Evolutionary conservation across 2,329 filamentous ascomycete genomes (phyloP).

Genomic region (Ophiostoma triangulosporum): DNA sequence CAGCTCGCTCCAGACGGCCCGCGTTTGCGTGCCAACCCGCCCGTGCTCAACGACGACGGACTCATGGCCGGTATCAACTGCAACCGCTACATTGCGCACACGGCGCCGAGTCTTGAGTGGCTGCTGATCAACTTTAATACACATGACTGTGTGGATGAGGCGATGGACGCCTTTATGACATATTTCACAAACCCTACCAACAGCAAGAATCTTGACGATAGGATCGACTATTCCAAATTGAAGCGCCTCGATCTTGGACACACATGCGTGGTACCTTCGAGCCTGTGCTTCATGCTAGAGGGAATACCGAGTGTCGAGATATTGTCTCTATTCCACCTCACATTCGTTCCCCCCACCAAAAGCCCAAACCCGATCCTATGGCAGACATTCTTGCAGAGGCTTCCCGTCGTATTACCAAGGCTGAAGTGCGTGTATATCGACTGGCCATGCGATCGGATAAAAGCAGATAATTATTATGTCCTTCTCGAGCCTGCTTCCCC

Average conservation of each 20-base stretch:
- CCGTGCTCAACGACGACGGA: background rate
- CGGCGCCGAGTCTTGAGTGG: constrained; percentile 30
- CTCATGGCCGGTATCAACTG: background rate
- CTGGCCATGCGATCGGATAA: too few relatives aligned
- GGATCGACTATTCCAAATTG: background rate
- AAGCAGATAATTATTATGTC: too few relatives aligned
- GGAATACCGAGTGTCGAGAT: background rate
- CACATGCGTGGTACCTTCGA: too few relatives aligned
- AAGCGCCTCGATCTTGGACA: background rate
- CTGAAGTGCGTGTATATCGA: too few relatives aligned
- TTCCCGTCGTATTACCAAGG: too few relatives aligned
- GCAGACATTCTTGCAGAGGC: too few relatives aligned
- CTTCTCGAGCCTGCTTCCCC: too few relatives aligned
- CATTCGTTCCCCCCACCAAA: background rate
- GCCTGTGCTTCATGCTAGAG: background rate
- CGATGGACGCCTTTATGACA: background rate
- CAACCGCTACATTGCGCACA: background rate
- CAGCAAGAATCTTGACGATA: background rate
- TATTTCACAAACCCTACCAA: background rate
- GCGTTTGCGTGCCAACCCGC: background rate
- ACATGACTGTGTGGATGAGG: background rate
- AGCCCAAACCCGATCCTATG: too few relatives aligned
- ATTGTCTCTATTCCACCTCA: background rate
- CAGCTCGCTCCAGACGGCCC: too few relatives aligned
- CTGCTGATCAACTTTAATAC: constrained; percentile 37